Evolutionary conservation across 2,329 filamentous ascomycete species (phyloP).

Genomic region (Ophiocordyceps polyrhachis-furcata): DNA sequence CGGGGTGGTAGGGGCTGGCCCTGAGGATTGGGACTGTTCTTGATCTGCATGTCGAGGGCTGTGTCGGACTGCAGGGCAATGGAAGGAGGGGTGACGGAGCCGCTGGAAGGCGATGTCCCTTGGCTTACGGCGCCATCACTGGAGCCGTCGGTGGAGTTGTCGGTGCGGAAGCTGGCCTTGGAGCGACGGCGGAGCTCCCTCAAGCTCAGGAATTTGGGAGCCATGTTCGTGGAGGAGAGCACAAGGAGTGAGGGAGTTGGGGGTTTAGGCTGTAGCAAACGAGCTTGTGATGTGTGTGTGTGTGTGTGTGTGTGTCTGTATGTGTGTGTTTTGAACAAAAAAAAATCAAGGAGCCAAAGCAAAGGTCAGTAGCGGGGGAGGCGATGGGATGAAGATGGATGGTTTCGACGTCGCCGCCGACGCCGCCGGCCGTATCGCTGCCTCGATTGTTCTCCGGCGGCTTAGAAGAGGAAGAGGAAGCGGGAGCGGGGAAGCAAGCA

Average conservation of each 20-base stretch:
- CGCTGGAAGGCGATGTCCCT: constrained; percentile 44
- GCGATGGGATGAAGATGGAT: neutral
- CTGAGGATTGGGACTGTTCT: constrained; percentile 21
- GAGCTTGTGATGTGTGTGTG: neutral
- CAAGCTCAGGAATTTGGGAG: constrained; percentile 45
- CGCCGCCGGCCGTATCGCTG: neutral
- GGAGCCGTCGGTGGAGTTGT: constrained; percentile 40
- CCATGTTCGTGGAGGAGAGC: constrained; percentile 20
- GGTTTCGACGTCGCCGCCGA: neutral
- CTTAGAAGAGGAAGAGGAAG: neutral
- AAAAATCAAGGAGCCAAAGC: neutral
- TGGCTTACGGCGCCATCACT: constrained; percentile 39
- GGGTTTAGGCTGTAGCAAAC: neutral
- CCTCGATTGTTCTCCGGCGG: neutral
- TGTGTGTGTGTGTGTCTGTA: neutral
- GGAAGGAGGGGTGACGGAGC: constrained; percentile 59
- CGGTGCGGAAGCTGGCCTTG: constrained; percentile 51
- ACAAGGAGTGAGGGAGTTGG: neutral
- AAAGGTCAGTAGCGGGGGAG: neutral
- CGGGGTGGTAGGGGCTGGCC: constrained; percentile 11
- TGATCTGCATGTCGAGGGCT: constrained; percentile 40
- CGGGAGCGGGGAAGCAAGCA: neutral
- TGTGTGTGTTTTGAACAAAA: neutral
- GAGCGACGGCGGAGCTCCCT: constrained; percentile 63
- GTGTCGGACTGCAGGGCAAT: constrained; percentile 47